Evolutionary conservation across 768 basidiomycete genomes (phyloP), one percentile per base, ranked within the genome.

Genomic region (Hypsizygus marmoreus): DNA sequence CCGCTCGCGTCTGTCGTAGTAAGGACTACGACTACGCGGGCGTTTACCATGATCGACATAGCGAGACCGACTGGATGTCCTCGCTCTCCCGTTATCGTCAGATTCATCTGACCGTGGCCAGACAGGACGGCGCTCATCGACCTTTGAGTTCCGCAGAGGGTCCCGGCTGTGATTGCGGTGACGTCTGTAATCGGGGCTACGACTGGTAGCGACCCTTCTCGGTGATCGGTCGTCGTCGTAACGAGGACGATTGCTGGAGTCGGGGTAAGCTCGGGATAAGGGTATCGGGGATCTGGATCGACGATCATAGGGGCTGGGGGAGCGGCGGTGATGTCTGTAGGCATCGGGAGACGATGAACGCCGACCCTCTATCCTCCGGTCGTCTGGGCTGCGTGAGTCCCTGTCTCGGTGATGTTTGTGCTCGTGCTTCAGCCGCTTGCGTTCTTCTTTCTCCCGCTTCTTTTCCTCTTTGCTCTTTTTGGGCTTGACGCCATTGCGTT

Each of bases 381-480:
- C 29, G 43, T 50, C 55, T 20, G 37, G 50, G 16, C 50, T 51
- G 31, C 55, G 57, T 23, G 61, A 66, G 23, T 61, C 50, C 17
- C 54, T 53, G 16, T 58, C 54, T 43, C 58, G 62, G 23, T 50
- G 60, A 40, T 62, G 62, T 52, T 66, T 72, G 38, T 59, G 71
- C 54, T 69, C 67, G 34, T 69, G 63, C 47, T 75, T 75, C 5
- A 70, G 53, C 28, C 71, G 63, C 57, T 65, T 75, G 25, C 67
- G 66, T 46, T 77, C 73, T 51, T 76, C 71, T 54, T 76, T 77
- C 48, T 73, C 72, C 28, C 62, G 62, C 52, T 73, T 77, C 58
- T 75, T 79, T 60, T 84, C 79, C 53, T 83, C 82, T 63, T 88
- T 86, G 47, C 84, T 83, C 61, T 86, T 86, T 71, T 89, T 88